phyloP scores from a whole-genome alignment of 805 yeast species.

The Yamadazyma nakazawae region DNA sequence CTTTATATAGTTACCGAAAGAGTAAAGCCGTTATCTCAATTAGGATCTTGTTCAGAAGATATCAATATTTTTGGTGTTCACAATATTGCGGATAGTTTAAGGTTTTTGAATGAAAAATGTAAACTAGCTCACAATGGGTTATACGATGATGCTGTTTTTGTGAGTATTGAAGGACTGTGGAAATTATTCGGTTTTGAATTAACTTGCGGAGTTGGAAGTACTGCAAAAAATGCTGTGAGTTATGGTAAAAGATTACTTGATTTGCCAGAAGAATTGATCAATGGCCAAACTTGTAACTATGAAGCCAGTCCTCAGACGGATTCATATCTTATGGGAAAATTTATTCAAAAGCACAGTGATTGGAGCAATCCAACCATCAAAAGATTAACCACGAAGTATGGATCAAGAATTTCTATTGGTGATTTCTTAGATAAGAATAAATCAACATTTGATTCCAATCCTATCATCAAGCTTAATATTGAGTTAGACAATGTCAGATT shows the following conservation, averaged over 20 bases:
- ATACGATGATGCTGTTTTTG: conserved; percentile 54
- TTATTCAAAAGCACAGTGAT: conserved; percentile 32
- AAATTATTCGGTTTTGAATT: conserved; percentile 79
- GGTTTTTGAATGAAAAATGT: conserved; percentile 56
- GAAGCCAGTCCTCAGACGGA: conserved; percentile 50
- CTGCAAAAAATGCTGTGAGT: conserved; percentile 6
- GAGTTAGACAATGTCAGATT: conserved; percentile 56
- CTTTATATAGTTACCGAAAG: conserved; percentile 67
- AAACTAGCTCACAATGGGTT: conserved; percentile 64
- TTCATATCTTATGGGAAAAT: conserved; percentile 59
- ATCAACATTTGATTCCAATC: conserved; percentile 32
- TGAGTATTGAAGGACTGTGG: conserved; percentile 75
- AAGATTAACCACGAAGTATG: conserved; percentile 36
- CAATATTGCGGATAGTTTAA: conserved; percentile 51
- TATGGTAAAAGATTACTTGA: conserved; percentile 23
- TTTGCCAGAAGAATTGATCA: conserved; percentile 48
- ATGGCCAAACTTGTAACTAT: conserved; percentile 42
- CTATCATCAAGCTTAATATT: conserved; percentile 50
- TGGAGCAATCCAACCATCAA: conserved; percentile 5
- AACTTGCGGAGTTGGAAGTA: conserved; percentile 43
- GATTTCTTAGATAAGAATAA: conserved; percentile 23
- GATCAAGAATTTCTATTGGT: conserved; percentile 31
- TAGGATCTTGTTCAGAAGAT: conserved; percentile 23
- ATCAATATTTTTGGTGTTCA: conserved; percentile 53
- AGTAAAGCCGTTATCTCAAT: conserved; percentile 51